Evolutionary conservation across 2,329 filamentous ascomycete genomes (phyloP).

Genomic region (Fusarium hostae): DNA sequence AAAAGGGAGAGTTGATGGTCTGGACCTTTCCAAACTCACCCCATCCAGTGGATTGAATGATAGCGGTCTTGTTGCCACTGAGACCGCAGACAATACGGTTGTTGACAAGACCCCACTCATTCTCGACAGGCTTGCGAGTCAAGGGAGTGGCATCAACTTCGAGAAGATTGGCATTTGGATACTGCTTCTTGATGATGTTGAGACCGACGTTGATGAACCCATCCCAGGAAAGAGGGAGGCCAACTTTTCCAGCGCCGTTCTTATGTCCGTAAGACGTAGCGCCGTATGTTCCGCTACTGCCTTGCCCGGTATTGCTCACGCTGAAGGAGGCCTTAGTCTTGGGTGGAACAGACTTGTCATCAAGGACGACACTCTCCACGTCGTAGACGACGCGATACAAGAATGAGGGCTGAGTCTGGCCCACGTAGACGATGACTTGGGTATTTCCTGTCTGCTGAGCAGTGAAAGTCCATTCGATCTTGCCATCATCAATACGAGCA

Average conservation of each 20-base stretch:
- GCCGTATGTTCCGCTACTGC: not conserved
- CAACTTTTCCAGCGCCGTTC: not conserved
- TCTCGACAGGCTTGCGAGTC: slow-evolving; percentile 2
- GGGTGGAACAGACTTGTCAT: not conserved
- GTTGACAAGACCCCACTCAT: slow-evolving; percentile 26
- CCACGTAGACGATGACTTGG: slow-evolving; percentile 45
- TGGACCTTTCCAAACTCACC: slow-evolving; percentile 14
- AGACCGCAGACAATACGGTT: slow-evolving; percentile 21
- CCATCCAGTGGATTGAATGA: slow-evolving; percentile 26
- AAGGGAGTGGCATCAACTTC: slow-evolving; percentile 21
- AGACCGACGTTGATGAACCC: slow-evolving; percentile 20
- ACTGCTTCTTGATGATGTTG: slow-evolving; percentile 17
- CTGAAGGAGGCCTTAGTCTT: not conserved
- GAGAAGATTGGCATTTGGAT: slow-evolving; percentile 12
- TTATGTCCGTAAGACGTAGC: not conserved
- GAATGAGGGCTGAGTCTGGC: slow-evolving; percentile 52
- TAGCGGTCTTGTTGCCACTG: slow-evolving; percentile 13
- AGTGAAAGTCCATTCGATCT: slow-evolving; percentile 17
- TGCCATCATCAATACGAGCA: slow-evolving; percentile 9
- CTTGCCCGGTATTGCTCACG: not conserved
- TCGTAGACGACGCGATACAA: slow-evolving; percentile 48
- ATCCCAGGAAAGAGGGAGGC: slow-evolving; percentile 21
- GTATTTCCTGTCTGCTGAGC: slow-evolving; percentile 7
- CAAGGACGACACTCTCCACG: not conserved
- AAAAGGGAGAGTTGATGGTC: slow-evolving; percentile 5